Conservation (phyloP, 208 protist genomes). For the Novymonas esmeraldas region DNA sequence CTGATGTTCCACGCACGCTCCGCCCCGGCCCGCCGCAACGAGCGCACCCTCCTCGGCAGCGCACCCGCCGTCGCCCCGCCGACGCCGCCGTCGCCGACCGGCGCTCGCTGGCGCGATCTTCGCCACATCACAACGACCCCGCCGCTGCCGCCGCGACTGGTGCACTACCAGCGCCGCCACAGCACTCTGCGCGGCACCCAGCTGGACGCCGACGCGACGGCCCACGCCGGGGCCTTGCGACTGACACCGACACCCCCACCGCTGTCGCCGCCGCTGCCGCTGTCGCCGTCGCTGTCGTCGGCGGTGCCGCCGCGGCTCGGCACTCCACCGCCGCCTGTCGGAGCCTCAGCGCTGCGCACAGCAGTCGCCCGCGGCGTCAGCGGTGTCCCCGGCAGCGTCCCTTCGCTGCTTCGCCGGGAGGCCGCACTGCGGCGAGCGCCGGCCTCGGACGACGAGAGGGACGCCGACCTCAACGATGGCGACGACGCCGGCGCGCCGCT, state of each 20-base stretch:
- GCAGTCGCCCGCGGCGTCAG: background rate
- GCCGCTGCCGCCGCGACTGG: background rate
- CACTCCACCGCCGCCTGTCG: constrained; percentile 6
- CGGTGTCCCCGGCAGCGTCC: constrained; percentile 4
- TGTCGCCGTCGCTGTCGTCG: background rate
- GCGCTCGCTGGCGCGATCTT: too few relatives aligned
- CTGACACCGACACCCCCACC: background rate
- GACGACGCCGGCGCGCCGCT: background rate
- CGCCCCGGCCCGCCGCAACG: constrained; percentile 11
- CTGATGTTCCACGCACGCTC: constrained; percentile 23
- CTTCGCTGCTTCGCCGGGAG: background rate
- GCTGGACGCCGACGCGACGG: constrained; percentile 2
- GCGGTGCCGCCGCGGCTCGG: background rate
- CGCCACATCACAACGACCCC: background rate
- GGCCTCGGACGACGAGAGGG: background rate
- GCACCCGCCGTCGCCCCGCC: background rate
- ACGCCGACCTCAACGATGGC: background rate
- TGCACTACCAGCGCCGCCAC: constrained; percentile 18
- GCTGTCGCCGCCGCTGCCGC: background rate
- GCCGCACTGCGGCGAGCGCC: background rate
- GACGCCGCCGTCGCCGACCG: background rate
- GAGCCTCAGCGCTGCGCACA: constrained; percentile 4
- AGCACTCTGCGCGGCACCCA: constrained; percentile 25
- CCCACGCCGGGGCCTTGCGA: background rate
- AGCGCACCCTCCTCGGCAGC: constrained; percentile 12